phyloP scores from a whole-genome alignment of 129 eudicot genomes.

The Pseudognaphalium luteoalbum region DNA sequence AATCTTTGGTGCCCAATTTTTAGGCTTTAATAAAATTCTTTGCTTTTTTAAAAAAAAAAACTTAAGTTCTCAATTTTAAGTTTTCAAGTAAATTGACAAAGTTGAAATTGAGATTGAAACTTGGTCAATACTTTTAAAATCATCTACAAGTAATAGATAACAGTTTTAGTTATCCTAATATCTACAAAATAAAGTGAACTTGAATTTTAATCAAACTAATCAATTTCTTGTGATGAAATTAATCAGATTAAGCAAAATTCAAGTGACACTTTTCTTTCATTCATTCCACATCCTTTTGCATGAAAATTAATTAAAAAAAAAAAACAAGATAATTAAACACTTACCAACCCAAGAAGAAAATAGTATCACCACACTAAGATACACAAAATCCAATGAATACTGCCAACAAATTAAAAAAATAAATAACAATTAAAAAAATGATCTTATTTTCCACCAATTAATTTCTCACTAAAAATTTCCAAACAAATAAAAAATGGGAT shows the following conservation, averaged over 20 bases:
- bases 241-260: not conserved
- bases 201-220: too few relatives aligned
- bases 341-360: conserved; percentile 96
- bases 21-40: too few relatives aligned
- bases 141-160: too few relatives aligned
- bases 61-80: too few relatives aligned
- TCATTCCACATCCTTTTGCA: not conserved
- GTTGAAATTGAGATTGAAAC: not conserved
- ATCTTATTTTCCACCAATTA: not conserved
- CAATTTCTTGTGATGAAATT: not conserved
- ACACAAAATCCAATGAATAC: conserved; percentile 96
- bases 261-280: not conserved
- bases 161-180: too few relatives aligned
- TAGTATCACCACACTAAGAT: conserved; percentile 83
- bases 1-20: too few relatives aligned
- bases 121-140: too few relatives aligned
- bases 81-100: too few relatives aligned
- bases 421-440: not conserved
- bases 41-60: too few relatives aligned
- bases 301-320: not conserved
- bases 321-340: not conserved
- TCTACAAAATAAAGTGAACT: too few relatives aligned
- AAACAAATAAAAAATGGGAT: not conserved
- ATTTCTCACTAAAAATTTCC: not conserved
- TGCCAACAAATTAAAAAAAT: conserved; percentile 44